A percentile compares a stretch with the other conserved stretches of the same genome.
These are phyloP conservation scores for Penicillium bovifimosum DNA, from an alignment of 495 filamentous ascomycete genomes.

Conservation along the genomic window DNA sequence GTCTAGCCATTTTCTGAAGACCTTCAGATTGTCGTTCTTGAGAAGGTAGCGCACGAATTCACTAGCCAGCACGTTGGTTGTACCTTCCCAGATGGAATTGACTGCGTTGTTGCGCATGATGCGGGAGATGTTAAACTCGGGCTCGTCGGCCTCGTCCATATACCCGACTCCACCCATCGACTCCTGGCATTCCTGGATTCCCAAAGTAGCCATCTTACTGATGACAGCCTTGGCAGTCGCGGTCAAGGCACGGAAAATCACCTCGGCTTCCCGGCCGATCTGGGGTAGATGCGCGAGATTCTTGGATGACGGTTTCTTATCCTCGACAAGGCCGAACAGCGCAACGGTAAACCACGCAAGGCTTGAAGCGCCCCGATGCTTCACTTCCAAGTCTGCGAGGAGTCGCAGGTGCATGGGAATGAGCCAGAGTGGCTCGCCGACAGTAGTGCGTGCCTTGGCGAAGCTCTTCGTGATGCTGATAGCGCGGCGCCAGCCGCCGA, in stretches of 20 bases:
- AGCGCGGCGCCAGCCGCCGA: constrained; percentile 54
- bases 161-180: constrained; percentile 72
- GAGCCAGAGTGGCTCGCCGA: constrained; percentile 46
- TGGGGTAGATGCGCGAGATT: constrained; percentile 23
- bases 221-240: constrained; percentile 61
- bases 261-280: constrained; percentile 23
- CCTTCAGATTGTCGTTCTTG: constrained; percentile 34
- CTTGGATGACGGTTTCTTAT: constrained; percentile 12
- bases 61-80: constrained; percentile 61
- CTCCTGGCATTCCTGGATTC: constrained; percentile 62
- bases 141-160: constrained; percentile 48
- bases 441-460: constrained; percentile 47
- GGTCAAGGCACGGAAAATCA: constrained; percentile 59
- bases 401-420: constrained; percentile 58
- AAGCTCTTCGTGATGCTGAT: constrained; percentile 57
- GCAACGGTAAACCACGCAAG: constrained; percentile 56
- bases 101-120: constrained; percentile 61
- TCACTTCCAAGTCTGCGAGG: constrained; percentile 48
- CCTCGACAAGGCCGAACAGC: constrained; percentile 51
- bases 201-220: constrained; percentile 48
- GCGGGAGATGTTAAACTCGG: constrained; percentile 57
- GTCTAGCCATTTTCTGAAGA: constrained; percentile 39
- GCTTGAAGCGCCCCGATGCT: constrained; percentile 54
- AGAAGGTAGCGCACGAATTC: constrained; percentile 56
- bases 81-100: constrained; percentile 70